Base-by-base conservation (phyloP, 2,329 filamentous ascomycete species). In the Pseudonectria buxi region DNA sequence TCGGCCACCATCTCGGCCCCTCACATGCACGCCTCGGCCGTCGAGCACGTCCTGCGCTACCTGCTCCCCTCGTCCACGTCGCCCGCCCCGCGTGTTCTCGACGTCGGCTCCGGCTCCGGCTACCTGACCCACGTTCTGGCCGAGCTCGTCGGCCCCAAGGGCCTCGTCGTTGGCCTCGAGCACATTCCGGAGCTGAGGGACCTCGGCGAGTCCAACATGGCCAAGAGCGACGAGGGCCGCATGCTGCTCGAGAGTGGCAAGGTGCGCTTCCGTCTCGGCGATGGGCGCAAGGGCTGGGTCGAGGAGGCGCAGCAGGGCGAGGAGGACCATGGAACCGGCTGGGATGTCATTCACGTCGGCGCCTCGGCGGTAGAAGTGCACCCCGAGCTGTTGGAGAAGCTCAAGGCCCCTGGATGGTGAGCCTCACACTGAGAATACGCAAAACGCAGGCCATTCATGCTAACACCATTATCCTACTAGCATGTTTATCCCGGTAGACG, bases 291-390 rank as follows among this genome's bases (percentile, higher is more conserved):
- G 43, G 83, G 83, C 1, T 82, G 74, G 35, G 53, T 69, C 2
- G 73, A 71, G 49, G 47, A 53, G 10, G 43, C 54, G 2, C 52
- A 62, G 37, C 63, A 52, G 51, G 75, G 64, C 3, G 59, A 61
- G 29, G 69, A 68, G 6, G 68, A 68, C 36, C 63, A 67, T 10
- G 69, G 64, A 42, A 63, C 59, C 22, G 72, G 78, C 0, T 98
- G 90, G 71, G 87, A 96, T 69, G 89, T 85, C 3, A 96, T 98
- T 40, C 92, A 96, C 57, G 92, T 96, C 3, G 92, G 92, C 0
- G 92, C 92, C 1, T 85, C 87, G 7, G 90, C 90, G 1, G 73
- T 65, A 15, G 74, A 78, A 53, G 63, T 94, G 36, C 89, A 94
- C 56, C 56, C 74, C 13, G 73, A 76, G 40, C 62, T 96, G 46